Evolutionary conservation across 1,139 yeast species (phyloP), one percentile per base, ranked within the genome.

Genomic region (Entelexis sorbosivorans): DNA sequence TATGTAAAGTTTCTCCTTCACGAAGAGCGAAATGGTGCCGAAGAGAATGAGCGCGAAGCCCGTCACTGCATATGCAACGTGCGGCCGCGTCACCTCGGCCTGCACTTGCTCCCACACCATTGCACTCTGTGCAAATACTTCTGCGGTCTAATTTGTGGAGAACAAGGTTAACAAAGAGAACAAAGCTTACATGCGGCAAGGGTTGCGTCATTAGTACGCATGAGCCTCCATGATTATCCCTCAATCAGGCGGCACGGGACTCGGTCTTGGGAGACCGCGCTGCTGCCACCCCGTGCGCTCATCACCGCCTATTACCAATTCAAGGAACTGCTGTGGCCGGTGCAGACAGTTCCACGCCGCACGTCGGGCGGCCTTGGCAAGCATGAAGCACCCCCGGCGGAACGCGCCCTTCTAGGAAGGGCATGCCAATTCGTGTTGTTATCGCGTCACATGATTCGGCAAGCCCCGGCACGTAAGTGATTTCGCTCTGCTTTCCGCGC

Each of bases 1-100:
- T 26, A 91, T 84, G 66, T 85, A 91, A 17, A 89, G 72, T 59
- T 78, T 76, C 66, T 91, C 97, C 65, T 91, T 93, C 44, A 91
- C 88, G 63, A 88, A 86, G 39, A 89, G 76, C 0, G 97, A 91
- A n/a, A 85, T 78, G 38, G 93, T 73, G 11, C 97, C 88, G 66
- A 91, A 91, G 35, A 83, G 68, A 9, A 95, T 79, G 51, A 94
- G 78, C 65, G 93, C 93, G 20, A 88, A 84, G 44, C 97, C 98
- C 20, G 89, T 76, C 60, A 91, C 80, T 11, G 97, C 96, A 64
- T 91, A 91, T 0, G 96, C 95, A 29, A 88, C 76, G 67, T 91
- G 97, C 1, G 96, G 77, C 51, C 73, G 69, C 50, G 76, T 73
- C 48, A 75, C 73, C 67, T 68, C 60, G 9, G 52, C 47, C 24